Evolutionary conservation across 306 rosid species (phyloP), one percentile per base, ranked within the genome.

Genomic region (Chamaecrista fasciculata): DNA sequence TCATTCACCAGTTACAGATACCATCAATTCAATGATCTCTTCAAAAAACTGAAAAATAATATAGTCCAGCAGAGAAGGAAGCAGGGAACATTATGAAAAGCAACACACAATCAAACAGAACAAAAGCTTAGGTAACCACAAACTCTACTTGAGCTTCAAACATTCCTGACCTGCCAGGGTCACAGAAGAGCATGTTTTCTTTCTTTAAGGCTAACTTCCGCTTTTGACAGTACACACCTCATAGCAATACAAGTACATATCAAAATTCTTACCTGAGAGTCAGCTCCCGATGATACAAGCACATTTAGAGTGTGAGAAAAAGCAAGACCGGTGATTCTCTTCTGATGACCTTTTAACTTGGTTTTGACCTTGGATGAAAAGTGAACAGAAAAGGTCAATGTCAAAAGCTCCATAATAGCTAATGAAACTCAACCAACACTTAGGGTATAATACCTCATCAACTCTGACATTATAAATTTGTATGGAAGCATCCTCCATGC

Each of bases 241-340:
- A 31, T 36, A 49, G 65, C 34, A 53, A 81, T 51, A 57, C 26
- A 23, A 50, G 69, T 15, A 51, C 31, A 69, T 49, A 63, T 50
- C 39, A 15, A 74, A 52, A 58, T 24, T 47, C 72, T 70, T 81
- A 95, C 99, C 99, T 95, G 99, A 28, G 99, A 95, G 81, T 95
- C 99, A 3, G 99, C 99, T 71, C 97, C 99, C 11, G 99, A 95
- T 72, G 99, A 95, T 48, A 95, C 97, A 69, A 95, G 99, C 77
- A 95, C 92, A 78, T 91, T 95, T 61, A 87, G 86, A 71, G 46
- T 48, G 10, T 91, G 87, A 53, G 99, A 95, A 72, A 95, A 95
- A 44, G 99, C 99, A 50, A 95, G 96, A 62, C 99, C 99, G 0
- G 99, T 95, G 62, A 95, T 95, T 84, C 99, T 95, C 87, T 95